Evolutionary conservation across 1,284 basidiomycete species (phyloP).

Genomic region (Exsudoporus floridanus): DNA sequence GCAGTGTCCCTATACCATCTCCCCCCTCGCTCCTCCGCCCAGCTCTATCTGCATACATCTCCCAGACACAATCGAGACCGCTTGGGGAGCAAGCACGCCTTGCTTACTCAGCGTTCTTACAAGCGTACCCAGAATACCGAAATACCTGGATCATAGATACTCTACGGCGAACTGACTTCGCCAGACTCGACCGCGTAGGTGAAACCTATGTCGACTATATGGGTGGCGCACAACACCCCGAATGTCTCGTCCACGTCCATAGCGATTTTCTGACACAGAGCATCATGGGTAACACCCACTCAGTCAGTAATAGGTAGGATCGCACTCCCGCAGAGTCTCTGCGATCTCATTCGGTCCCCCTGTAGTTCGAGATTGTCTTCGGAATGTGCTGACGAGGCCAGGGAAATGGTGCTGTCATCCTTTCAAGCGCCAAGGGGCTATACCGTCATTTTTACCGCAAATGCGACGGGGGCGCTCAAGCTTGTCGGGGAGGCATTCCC

Average conservation of each 20-base stretch:
- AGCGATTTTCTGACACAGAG: constrained; percentile 62
- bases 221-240: constrained; percentile 76
- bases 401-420: constrained; percentile 67
- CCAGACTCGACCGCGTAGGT: constrained; percentile 55
- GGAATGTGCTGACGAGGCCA: constrained; percentile 63
- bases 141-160: constrained; percentile 68
- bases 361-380: constrained; percentile 68
- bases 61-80: constrained; percentile 21
- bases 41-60: constrained; percentile 30
- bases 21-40: constrained; percentile 4
- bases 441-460: constrained; percentile 78
- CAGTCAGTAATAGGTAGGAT: constrained; percentile 68
- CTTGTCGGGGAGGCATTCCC: constrained; percentile 79
- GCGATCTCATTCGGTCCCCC: constrained; percentile 3
- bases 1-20: background rate
- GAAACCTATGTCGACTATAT: constrained; percentile 83
- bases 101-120: constrained; percentile 44
- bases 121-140: constrained; percentile 51
- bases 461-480: constrained; percentile 77
- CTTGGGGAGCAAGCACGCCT: constrained; percentile 31
- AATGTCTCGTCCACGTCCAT: constrained; percentile 67
- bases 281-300: constrained; percentile 80
- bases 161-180: constrained; percentile 67
- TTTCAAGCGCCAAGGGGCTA: constrained; percentile 73
- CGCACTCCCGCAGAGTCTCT: background rate